These are phyloP conservation scores for Teratosphaeria destructans DNA, from an alignment of 2,329 filamentous ascomycete species.

Conservation along the genomic window DNA sequence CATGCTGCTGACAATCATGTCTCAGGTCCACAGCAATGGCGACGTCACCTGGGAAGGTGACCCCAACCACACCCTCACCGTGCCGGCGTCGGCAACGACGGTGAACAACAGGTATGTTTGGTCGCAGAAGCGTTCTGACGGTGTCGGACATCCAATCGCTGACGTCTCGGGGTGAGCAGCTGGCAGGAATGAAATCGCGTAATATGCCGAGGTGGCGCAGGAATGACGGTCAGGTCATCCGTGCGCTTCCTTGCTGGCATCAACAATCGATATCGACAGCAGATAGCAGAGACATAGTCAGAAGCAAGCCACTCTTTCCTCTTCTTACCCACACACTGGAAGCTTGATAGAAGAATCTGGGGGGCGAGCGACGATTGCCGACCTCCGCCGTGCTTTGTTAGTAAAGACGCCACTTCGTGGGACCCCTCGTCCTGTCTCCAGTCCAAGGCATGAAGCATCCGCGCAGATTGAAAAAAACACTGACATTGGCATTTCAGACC, in stretches of 20 bases:
- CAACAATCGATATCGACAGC: background rate
- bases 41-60: constrained; percentile 55
- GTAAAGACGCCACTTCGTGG: too few species aligned
- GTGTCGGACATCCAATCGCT: background rate
- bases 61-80: constrained; percentile 33
- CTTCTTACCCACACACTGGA: background rate
- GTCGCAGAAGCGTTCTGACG: background rate
- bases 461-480: too few species aligned
- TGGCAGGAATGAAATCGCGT: constrained; percentile 21
- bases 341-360: background rate
- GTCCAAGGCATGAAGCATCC: background rate
- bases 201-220: constrained; percentile 12
- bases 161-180: background rate
- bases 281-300: background rate
- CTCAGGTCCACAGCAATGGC: constrained; percentile 40
- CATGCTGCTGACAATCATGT: background rate
- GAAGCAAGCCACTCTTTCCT: background rate
- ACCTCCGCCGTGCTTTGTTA: background rate
- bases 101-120: background rate
- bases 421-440: background rate
- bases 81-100: constrained; percentile 17
- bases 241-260: background rate
- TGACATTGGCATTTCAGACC: too few species aligned
- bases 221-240: too few species aligned
- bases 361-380: background rate